Conservation (phyloP, 306 rosid species). For the Abrus pulchellus region DNA sequence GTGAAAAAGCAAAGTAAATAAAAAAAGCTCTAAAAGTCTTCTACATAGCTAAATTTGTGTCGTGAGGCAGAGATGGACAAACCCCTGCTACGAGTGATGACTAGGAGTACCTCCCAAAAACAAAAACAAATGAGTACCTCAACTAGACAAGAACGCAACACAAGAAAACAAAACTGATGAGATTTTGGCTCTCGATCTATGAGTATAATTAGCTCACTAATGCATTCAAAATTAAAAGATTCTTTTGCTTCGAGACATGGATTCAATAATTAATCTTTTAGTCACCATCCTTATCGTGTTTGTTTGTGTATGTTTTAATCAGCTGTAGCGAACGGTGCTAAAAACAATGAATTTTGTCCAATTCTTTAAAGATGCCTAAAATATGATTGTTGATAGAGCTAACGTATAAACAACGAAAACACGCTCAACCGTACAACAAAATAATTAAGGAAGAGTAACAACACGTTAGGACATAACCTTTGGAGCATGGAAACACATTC, state of each 20-base stretch:
- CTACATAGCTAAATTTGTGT: neutral
- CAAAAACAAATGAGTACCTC: neutral
- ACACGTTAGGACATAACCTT: too few species aligned
- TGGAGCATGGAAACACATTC: too few species aligned
- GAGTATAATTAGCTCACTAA: neutral
- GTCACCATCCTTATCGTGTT: neutral
- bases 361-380: neutral
- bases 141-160: neutral
- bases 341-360: neutral
- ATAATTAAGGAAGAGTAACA: too few species aligned
- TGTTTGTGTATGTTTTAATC: neutral
- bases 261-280: neutral
- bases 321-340: neutral
- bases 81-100: neutral
- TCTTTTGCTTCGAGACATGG: neutral
- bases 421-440: neutral
- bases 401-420: neutral
- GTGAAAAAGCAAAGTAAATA: neutral
- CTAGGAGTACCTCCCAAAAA: neutral
- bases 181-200: neutral
- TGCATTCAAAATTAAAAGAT: neutral
- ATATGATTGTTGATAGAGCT: neutral
- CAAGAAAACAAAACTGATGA: neutral
- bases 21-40: neutral
- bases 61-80: neutral